Percentiles rank a stretch among this genome's conserved stretches.
Conservation (phyloP, 2,329 filamentous ascomycete genomes). For the Beauveria sp. region DNA sequence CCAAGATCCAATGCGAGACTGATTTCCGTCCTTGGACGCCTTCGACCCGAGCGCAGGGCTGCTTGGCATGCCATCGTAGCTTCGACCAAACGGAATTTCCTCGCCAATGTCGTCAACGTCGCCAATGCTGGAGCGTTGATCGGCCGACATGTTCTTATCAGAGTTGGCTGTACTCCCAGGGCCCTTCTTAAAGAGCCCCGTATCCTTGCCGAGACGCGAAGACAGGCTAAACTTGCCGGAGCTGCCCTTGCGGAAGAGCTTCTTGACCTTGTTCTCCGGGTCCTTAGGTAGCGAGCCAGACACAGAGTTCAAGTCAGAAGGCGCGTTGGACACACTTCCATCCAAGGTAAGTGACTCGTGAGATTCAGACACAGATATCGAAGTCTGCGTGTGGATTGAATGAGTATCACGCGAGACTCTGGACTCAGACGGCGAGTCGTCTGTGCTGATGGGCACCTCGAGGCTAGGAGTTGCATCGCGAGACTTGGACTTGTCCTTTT, state of each 20-base stretch:
- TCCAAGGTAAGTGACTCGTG: slow-evolving; percentile 52
- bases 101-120: slow-evolving; percentile 47
- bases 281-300: slow-evolving; percentile 37
- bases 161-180: slow-evolving; percentile 49
- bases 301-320: slow-evolving; percentile 42
- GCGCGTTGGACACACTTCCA: slow-evolving; percentile 46
- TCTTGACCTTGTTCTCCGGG: slow-evolving; percentile 49
- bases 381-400: slow-evolving; percentile 48
- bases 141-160: slow-evolving; percentile 47
- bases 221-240: slow-evolving; percentile 59
- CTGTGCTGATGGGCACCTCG: slow-evolving; percentile 28
- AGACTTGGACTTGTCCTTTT: slow-evolving; percentile 31
- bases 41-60: slow-evolving; percentile 49
- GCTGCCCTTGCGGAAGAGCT: slow-evolving; percentile 58
- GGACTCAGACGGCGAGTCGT: slow-evolving; percentile 45
- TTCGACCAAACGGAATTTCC: slow-evolving; percentile 38
- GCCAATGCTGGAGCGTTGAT: slow-evolving; percentile 50
- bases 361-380: slow-evolving; percentile 48
- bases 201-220: slow-evolving; percentile 47
- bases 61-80: slow-evolving; percentile 48
- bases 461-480: slow-evolving; percentile 28
- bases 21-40: slow-evolving; percentile 38
- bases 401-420: slow-evolving; percentile 49
- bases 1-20: slow-evolving; percentile 44
- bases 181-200: slow-evolving; percentile 51